These are phyloP conservation scores for Mucor irregularis DNA, from an alignment of 371 early-diverging fungal species.

Conservation along the genomic window DNA sequence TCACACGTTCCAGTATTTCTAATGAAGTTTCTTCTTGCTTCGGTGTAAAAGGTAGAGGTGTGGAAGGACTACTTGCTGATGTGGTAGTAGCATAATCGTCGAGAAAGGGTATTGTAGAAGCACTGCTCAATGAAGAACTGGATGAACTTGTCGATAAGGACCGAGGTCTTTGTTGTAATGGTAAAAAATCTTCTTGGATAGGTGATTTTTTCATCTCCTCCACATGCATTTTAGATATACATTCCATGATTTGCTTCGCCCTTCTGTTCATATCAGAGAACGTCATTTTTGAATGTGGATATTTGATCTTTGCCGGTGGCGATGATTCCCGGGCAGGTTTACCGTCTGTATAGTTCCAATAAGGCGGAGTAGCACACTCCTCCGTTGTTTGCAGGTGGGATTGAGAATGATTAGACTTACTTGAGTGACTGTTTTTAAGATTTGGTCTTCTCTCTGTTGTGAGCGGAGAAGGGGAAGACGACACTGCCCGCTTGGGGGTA, in stretches of 20 bases:
- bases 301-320: conserved; percentile 52
- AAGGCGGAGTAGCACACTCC: conserved; percentile 22
- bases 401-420: background rate
- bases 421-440: too few relatives aligned
- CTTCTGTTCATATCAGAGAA: conserved; percentile 66
- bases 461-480: too few relatives aligned
- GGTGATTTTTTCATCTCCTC: conserved; percentile 24
- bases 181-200: background rate
- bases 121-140: conserved; percentile 37
- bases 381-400: conserved; percentile 9
- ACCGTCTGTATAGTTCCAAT: conserved; percentile 40
- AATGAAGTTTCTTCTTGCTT: conserved; percentile 26
- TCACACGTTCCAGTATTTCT: conserved; percentile 38
- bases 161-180: background rate
- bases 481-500: background rate
- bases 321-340: conserved; percentile 38
- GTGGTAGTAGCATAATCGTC: conserved; percentile 13
- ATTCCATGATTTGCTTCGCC: conserved; percentile 57
- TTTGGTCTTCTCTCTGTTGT: too few relatives aligned
- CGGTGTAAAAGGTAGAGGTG: conserved; percentile 7
- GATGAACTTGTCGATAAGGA: conserved; percentile 12
- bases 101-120: conserved; percentile 39
- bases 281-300: conserved; percentile 53
- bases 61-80: conserved; percentile 2
- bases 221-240: conserved; percentile 52